Base-by-base conservation (phyloP, 1,284 basidiomycete species). In the Tylopilus sp. region DNA sequence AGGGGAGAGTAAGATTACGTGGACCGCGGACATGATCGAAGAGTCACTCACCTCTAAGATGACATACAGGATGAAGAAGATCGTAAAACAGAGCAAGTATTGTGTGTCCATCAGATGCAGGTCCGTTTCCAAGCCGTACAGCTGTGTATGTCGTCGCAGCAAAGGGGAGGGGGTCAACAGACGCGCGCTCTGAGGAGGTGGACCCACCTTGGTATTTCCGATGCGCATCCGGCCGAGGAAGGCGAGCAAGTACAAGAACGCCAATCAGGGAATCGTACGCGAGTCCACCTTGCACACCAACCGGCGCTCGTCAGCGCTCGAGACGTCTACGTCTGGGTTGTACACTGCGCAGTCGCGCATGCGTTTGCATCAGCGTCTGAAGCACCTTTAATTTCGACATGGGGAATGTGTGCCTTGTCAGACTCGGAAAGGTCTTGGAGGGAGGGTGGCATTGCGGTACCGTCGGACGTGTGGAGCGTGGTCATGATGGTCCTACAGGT, bases 191-290 rank as follows among this genome's bases (percentile, higher is more conserved):
- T 16, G 15, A 13, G 4, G 2, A 23, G 8, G 11, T 3, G 13
- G 7, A 16, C 54, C 1, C 28, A 86, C 81, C 70, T 81, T 82
- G 11, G 86, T 86, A 68, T 91, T 91, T 63, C 88, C 89, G 56
- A 92, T 87, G 58, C 85, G 88, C 35, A 86, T 84, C 49, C 89
- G 78, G 68, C 92, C 89, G 42, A 85, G 66, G 68, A 86, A 86
- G 55, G 82, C 84, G 38, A 90, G 71, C 31, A 90, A 72, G 66
- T 89, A 91, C 52, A 91, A 67, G 51, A 91, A 75, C 16, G 82
- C 78, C 41, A 86, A 61, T 83, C 83, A 86, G 12, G 84, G 84
- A 36, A 86, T 74, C 51, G 86, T 73, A 16, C 76, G 74, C 50
- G 74, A 61, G 65, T 87, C 85, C 35, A 88, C 73, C 65, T 84